A percentile compares a stretch with the other conserved stretches of the same genome.
phyloP scores from a whole-genome alignment of 768 basidiomycete species.

The Amanita jacksonii region DNA sequence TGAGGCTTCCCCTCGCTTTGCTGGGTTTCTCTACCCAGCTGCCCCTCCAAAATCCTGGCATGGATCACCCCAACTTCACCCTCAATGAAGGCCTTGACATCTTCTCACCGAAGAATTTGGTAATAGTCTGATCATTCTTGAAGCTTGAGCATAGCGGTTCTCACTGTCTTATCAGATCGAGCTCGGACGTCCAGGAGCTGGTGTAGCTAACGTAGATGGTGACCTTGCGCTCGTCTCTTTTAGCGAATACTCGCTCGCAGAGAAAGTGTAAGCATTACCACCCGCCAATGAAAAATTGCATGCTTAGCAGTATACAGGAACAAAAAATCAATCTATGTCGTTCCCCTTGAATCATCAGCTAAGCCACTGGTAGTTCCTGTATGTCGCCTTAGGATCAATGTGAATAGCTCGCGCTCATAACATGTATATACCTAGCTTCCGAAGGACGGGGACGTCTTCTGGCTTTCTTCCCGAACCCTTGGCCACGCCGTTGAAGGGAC shows the following conservation, averaged over 20 bases:
- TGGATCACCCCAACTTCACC: constrained; percentile 34
- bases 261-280: constrained; percentile 50
- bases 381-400: no score
- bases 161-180: constrained; percentile 27
- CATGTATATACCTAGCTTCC: constrained; percentile 30
- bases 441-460: constrained; percentile 69
- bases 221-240: constrained; percentile 59
- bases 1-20: constrained; percentile 47
- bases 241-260: constrained; percentile 61
- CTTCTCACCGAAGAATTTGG: constrained; percentile 64
- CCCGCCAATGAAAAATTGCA: neutral
- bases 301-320: constrained; percentile 35
- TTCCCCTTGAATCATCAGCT: constrained; percentile 42
- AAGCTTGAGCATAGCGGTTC: neutral
- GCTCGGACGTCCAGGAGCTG: constrained; percentile 56
- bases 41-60: constrained; percentile 28
- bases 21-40: constrained; percentile 48
- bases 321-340: constrained; percentile 55
- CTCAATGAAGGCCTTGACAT: constrained; percentile 50
- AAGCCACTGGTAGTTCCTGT: constrained; percentile 47
- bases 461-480: constrained; percentile 65
- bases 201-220: constrained; percentile 57
- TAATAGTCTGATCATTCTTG: constrained; percentile 10
- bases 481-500: constrained; percentile 54
- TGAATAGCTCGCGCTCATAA: no score